Conservation (phyloP, 2,329 filamentous ascomycete species). For the Xylaria digitata region DNA sequence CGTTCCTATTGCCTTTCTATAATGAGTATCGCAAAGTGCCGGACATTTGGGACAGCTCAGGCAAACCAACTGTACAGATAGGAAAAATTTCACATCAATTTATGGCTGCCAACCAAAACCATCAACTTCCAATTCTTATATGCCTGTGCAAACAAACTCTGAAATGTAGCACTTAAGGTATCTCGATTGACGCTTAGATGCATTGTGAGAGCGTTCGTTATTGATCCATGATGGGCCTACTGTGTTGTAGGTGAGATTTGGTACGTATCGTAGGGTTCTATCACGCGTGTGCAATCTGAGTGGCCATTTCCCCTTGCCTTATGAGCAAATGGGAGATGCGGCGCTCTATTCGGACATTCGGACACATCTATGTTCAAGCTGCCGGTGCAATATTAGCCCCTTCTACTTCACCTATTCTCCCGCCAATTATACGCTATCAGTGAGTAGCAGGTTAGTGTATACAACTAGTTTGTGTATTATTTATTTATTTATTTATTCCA, state of each 20-base stretch:
- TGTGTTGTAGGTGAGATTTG: too few relatives aligned
- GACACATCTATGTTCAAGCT: not conserved
- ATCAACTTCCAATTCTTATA: not conserved
- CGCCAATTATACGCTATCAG: not conserved
- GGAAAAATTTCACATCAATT: slow-evolving; percentile 43
- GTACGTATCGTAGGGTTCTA: too few relatives aligned
- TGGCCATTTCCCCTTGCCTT: too few relatives aligned
- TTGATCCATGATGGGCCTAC: too few relatives aligned
- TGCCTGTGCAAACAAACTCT: not conserved
- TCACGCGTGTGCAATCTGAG: too few relatives aligned
- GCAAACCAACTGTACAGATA: slow-evolving; percentile 47
- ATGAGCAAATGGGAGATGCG: too few relatives aligned
- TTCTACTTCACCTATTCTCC: not conserved
- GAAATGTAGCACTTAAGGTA: not conserved
- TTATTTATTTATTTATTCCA: too few relatives aligned
- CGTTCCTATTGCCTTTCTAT: slow-evolving; percentile 46
- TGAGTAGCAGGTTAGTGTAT: not conserved
- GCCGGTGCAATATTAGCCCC: too few relatives aligned
- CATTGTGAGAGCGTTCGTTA: too few relatives aligned
- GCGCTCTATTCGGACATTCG: not conserved
- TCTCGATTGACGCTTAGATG: too few relatives aligned
- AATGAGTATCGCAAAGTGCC: slow-evolving; percentile 47
- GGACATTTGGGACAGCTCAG: slow-evolving; percentile 47
- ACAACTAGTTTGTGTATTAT: not conserved
- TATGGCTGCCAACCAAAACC: slow-evolving; percentile 43